Base-by-base conservation (phyloP, 2,329 filamentous ascomycete species). In the Myotisia sp. region DNA sequence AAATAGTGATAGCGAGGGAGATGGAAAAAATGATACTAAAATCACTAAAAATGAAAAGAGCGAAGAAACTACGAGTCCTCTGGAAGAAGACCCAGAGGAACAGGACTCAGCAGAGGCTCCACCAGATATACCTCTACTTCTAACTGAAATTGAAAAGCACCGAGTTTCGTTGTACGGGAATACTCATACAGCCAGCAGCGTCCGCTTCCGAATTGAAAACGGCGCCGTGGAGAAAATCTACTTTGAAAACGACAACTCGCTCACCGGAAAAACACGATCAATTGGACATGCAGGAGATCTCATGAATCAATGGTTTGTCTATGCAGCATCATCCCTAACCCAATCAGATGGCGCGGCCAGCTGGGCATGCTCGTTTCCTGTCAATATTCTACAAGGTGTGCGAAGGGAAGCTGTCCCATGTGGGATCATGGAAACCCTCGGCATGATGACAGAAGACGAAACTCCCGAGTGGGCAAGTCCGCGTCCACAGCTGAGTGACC, bases 391-490 rank as follows among this genome's bases (percentile, higher is more conserved):
- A 34, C 32, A 39, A 6, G 47, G 46, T 29, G 37, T 41, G 9
- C 41, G 42, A n/a, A 46, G 44, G 26, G 46, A 50, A 33, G 42
- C 44, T 3, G 39, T 50, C 6, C 49, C 49, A 10, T 50, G 48
- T 36, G 49, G 49, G 20, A 36, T 51, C 13, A 45, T 52, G 44
- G 49, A 50, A 4, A 31, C 48, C 6, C 43, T 52, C 3, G 47
- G 41, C 8, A 37, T 52, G 10, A 41, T 52, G 20, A 34, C 41
- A 13, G 40, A 46, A 29, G 41, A 41, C 19, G 46, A 48, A n/a
- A 38, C 49, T 3, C 46, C 49, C 8, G 44, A 46, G 12, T 52
- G 48, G 48, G 27, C 38, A 3, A 40, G 31, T 9, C 38, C 47
- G 6, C 43, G 37, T 3, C 34, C 36, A 22, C 32, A 36, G 14